Base-by-base conservation (phyloP, 2,329 filamentous ascomycete species). In the Sporothrix schenckii region DNA sequence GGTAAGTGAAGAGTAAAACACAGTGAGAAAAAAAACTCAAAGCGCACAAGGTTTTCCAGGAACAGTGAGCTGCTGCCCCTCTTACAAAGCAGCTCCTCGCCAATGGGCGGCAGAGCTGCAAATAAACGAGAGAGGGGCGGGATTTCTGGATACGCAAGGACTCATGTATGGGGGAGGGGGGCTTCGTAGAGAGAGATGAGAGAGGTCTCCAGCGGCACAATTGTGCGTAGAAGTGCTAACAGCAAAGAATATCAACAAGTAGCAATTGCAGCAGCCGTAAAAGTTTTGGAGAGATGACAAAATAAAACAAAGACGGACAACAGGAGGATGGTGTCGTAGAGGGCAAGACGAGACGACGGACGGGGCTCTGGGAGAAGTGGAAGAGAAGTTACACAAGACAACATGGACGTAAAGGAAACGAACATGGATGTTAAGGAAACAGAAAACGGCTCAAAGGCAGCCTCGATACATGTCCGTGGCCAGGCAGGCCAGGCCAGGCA, bases 61-160 rank as follows among this genome's bases (percentile, higher is more conserved):
- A 70, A 54, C 47, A 53, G 21, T 52, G 19, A 60, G 24, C 27
- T 16, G 39, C 14, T 70, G 60, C 53, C 47, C 56, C 63, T 70
- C 49, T 63, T 60, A 65, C 30, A 61, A 70, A 71, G 34, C 68
- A 72, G 68, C 27, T 68, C 68, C 65, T 69, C 68, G 52, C 69
- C 61, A 68, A 71, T 54, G 16, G 63, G 60, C 44, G 44, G 19
- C 65, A 60, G 14, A n/a, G 50, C 19, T 27, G 34, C n/a, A 60
- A 49, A 30, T 52, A 34, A 58, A 69, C 27, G 66, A 44, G 52
- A 53, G 50, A 68, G 50, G 52, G 66, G 68, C 24, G 54, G 63
- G 67, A 54, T 47, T 67, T 47, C 52, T 49, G 52, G 41, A 58
- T 44, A 58, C 58, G 66, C 66, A 68, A 58, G 53, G 34, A 52